These are phyloP conservation scores for Straminergon stramineum DNA, from an alignment of 225 moss, liverwort and hornwort species.

Conservation along the genomic window DNA sequence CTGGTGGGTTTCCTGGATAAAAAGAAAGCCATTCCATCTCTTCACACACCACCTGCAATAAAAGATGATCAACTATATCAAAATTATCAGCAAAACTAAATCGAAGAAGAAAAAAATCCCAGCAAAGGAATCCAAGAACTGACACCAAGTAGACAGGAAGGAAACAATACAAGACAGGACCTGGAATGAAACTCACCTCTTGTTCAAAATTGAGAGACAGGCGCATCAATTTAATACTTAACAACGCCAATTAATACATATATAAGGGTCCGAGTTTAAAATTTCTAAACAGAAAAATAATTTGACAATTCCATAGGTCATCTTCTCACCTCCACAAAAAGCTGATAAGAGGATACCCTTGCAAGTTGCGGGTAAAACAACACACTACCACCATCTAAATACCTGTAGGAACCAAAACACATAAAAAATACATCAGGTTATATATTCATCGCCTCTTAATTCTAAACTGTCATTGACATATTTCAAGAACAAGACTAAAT, in stretches of 20 bases:
- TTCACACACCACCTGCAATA: constrained; percentile 46
- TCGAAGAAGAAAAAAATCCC: neutral
- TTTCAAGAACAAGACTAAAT: neutral
- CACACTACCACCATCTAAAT: constrained; percentile 58
- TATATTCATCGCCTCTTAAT: neutral
- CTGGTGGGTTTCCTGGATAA: constrained; percentile 39
- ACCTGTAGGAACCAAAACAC: constrained; percentile 24
- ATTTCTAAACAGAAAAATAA: neutral
- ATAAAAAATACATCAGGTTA: neutral
- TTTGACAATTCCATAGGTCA: neutral
- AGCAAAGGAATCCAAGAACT: neutral
- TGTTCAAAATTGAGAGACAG: neutral
- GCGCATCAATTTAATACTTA: neutral
- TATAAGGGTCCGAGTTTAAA: neutral
- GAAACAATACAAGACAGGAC: neutral
- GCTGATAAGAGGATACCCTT: constrained; percentile 51
- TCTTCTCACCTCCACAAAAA: constrained; percentile 50
- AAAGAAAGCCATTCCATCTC: constrained; percentile 63
- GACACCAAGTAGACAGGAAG: neutral
- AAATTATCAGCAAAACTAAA: neutral
- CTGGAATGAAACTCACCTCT: neutral
- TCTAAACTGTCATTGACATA: neutral
- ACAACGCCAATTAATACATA: neutral
- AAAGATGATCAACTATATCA: constrained; percentile 1
- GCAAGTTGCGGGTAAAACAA: constrained; percentile 58